Evolutionary conservation across 768 basidiomycete genomes (phyloP).

Genomic region (Rhodotorula graminis): DNA sequence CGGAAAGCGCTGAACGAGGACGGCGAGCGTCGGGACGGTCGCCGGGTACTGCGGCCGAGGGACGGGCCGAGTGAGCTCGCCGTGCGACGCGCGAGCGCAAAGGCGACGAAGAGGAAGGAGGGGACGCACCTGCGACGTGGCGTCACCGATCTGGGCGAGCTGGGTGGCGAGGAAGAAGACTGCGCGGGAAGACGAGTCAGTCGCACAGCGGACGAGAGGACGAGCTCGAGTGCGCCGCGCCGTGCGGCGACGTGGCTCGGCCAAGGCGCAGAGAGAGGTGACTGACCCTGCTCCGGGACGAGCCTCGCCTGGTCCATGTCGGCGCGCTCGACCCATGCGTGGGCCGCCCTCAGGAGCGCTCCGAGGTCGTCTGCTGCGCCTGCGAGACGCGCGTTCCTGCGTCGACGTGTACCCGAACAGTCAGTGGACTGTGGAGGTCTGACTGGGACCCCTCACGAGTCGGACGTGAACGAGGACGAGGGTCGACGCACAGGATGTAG

Average conservation of each 20-base stretch:
- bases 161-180: conserved; percentile 8
- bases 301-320: conserved; percentile 8
- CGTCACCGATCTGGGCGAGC: background rate
- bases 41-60: conserved; percentile 46
- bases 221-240: too few relatives aligned
- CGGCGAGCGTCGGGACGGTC: conserved; percentile 59
- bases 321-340: conserved; percentile 1
- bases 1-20: conserved; percentile 62
- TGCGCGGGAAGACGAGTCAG: too few relatives aligned
- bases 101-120: background rate
- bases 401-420: too few relatives aligned
- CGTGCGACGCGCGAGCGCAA: too few relatives aligned
- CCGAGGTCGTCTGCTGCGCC: background rate
- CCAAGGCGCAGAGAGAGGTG: too few relatives aligned
- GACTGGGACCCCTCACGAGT: too few relatives aligned
- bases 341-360: background rate
- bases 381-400: conserved; percentile 11
- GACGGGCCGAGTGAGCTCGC: too few relatives aligned
- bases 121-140: background rate
- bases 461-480: rapidly evolving
- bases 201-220: too few relatives aligned
- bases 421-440: too few relatives aligned
- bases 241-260: too few relatives aligned
- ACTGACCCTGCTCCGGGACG: conserved; percentile 17
- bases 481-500: conserved; percentile 62